Percentiles rank a stretch among this genome's conserved stretches.
Evolutionary conservation across 495 filamentous ascomycete genomes (phyloP).

Genomic region (Annulohypoxylon stygium): DNA sequence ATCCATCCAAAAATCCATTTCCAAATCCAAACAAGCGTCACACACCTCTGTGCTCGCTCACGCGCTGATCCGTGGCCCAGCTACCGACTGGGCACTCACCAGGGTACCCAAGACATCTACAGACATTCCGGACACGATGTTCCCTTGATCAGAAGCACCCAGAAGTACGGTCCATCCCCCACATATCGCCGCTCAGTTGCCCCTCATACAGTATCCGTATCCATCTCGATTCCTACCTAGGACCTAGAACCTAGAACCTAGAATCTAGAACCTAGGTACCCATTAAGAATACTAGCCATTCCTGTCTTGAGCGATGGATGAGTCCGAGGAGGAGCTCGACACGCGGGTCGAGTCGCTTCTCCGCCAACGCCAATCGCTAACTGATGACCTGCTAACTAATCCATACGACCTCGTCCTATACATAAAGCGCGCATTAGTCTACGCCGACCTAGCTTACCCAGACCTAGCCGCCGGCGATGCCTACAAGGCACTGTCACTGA

Average conservation of each 20-base stretch:
- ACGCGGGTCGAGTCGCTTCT: slow-evolving; percentile 58
- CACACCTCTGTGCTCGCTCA: slow-evolving; percentile 26
- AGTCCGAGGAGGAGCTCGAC: slow-evolving; percentile 55
- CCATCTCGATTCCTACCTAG: slow-evolving; percentile 31
- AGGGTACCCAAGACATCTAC: slow-evolving; percentile 29
- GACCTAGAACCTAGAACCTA: no score
- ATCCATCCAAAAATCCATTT: slow-evolving; percentile 22
- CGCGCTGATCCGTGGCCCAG: slow-evolving; percentile 34
- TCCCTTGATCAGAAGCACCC: slow-evolving; percentile 29
- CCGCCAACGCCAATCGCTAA: slow-evolving; percentile 60
- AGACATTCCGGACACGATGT: slow-evolving; percentile 38
- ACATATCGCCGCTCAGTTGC: slow-evolving; percentile 23
- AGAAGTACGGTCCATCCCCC: slow-evolving; percentile 43
- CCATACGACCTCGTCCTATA: slow-evolving; percentile 87
- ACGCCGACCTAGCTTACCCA: slow-evolving; percentile 83
- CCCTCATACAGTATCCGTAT: slow-evolving; percentile 28
- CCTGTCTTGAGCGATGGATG: slow-evolving; percentile 53
- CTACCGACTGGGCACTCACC: slow-evolving; percentile 9
- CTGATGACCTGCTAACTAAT: slow-evolving; percentile 61
- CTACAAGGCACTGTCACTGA: slow-evolving; percentile 86
- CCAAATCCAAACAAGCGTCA: slow-evolving; percentile 23
- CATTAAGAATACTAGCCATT: slow-evolving; percentile 35
- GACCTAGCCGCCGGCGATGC: slow-evolving; percentile 92
- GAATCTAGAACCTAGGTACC: not conserved
- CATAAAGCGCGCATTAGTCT: slow-evolving; percentile 75